phyloP scores from a whole-genome alignment of 2,329 filamentous ascomycete genomes.

The Neonectria coccinea region DNA sequence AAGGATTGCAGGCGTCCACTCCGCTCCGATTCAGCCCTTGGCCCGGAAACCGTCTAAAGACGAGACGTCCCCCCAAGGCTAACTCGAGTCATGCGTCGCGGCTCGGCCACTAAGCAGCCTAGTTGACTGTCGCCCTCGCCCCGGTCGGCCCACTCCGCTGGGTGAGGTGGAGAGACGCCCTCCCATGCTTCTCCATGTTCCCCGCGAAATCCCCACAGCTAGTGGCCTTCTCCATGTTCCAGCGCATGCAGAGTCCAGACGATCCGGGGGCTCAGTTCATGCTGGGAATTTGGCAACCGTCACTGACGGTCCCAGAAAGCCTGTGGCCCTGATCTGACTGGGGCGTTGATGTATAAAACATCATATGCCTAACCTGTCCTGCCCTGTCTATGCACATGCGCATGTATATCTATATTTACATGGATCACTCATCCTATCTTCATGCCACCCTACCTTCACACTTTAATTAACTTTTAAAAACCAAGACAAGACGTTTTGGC shows the following conservation, averaged over 20 bases:
- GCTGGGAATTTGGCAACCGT: neutral
- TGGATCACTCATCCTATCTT: neutral
- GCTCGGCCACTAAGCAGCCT: slow-evolving; percentile 6
- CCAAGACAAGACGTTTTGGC: too few relatives aligned
- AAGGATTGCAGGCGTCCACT: neutral
- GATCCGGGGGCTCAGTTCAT: slow-evolving; percentile 21
- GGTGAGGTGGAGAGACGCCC: neutral
- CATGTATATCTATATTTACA: slow-evolving; percentile 1
- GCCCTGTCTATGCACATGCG: too few relatives aligned
- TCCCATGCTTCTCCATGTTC: slow-evolving; percentile 22
- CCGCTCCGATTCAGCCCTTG: neutral
- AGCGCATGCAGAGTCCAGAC: slow-evolving; percentile 13
- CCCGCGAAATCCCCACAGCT: slow-evolving; percentile 21
- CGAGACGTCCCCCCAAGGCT: neutral
- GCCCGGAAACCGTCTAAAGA: neutral
- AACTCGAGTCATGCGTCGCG: slow-evolving; percentile 16
- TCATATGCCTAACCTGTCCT: neutral
- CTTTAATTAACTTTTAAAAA: too few relatives aligned
- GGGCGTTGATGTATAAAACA: slow-evolving; percentile 5
- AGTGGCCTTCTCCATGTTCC: slow-evolving; percentile 24
- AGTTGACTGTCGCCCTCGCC: slow-evolving; percentile 22
- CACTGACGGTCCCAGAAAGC: neutral
- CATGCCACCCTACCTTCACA: neutral
- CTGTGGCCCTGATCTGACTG: slow-evolving; percentile 11
- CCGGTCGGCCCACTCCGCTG: slow-evolving; percentile 24